Evolutionary conservation across 306 rosid genomes (phyloP), one percentile per base, ranked within the genome.

Genomic region (Begonia loranthoides): DNA sequence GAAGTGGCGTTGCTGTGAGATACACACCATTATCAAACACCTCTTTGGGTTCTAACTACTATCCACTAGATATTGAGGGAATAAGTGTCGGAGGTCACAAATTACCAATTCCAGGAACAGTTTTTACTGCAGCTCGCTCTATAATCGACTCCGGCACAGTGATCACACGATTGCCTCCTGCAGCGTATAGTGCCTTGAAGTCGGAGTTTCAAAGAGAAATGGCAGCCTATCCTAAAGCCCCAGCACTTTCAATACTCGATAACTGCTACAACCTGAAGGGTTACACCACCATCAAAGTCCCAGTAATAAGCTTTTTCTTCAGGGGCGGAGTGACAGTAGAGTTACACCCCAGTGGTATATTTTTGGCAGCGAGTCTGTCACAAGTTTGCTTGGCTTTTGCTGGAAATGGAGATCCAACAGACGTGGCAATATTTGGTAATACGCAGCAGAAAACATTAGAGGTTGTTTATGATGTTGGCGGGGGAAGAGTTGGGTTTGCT

Each of bases 71-170:
- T 36, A 24, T 79, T 0, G 8, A 56, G 2, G 82, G 77, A 1
- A 69, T 88, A 22, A 15, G 54, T 11, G 71, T 88, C 4, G 66
- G 40, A 0, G 86, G 82, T 6, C 5, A 9, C 9, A 60, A 43
- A 1, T 47, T 88, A 10, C 50, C 82, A 0, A 49, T 76, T 2
- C 44, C 84, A 7, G 8, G 79, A 1, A 52, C 78, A 9, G 54
- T 66, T 0, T 82, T 79, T 58, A 64, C 84, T 16, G 0, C 67
- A 0, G 55, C 79, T 0, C 87, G 94, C 9, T 49, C 72, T 11
- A 62, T 87, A 14, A 79, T 87, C 3, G 96, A 87, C 60, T 80
- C 96, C 2, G 96, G 94, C 17, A 82, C 96, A 1, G 86, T 82
- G 5, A 75, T 87, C 59, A 45, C 89, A 0, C 70, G 87, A 10